These are phyloP conservation scores for Euphorbia schlechtendalii DNA, from an alignment of 441 rosid species.

Conservation along the genomic window DNA sequence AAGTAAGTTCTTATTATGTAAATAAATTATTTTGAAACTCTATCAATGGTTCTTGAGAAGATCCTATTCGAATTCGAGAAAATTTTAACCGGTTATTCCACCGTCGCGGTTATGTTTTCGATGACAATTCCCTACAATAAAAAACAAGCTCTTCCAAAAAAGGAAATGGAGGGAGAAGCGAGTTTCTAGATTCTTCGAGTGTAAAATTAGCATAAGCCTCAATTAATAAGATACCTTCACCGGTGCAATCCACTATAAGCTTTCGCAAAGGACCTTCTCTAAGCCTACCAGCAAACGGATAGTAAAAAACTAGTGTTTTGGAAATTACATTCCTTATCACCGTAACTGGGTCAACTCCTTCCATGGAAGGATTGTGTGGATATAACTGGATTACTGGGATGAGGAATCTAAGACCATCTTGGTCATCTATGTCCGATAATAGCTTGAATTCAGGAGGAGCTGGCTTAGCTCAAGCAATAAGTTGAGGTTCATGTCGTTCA, in stretches of 20 bases:
- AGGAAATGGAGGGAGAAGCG: constrained; percentile 53
- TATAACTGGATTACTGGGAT: constrained; percentile 22
- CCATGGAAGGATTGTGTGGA: constrained; percentile 12
- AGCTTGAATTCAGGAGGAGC: constrained; percentile 14
- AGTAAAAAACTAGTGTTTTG: constrained; percentile 32
- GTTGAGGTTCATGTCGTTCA: constrained; percentile 21
- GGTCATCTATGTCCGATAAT: constrained; percentile 36
- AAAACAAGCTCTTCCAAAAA: constrained; percentile 26
- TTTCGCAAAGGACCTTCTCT: constrained; percentile 30
- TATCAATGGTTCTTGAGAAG: too few relatives aligned
- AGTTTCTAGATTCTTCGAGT: constrained; percentile 31
- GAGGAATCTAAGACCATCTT: constrained; percentile 24
- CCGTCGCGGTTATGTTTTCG: too few relatives aligned
- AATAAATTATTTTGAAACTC: too few relatives aligned
- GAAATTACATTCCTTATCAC: constrained; percentile 31
- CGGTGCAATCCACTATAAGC: constrained; percentile 43
- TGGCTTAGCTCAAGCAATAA: constrained; percentile 24
- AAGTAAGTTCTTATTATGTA: too few relatives aligned
- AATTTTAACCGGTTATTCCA: too few relatives aligned
- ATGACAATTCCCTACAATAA: too few relatives aligned
- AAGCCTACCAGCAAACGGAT: constrained; percentile 41
- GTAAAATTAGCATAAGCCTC: constrained; percentile 42
- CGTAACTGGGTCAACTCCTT: constrained; percentile 26
- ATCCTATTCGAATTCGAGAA: too few relatives aligned
- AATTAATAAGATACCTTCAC: constrained; percentile 32